Conservation (phyloP, 805 yeast species). For the Teunomyces lycoperdinae region DNA sequence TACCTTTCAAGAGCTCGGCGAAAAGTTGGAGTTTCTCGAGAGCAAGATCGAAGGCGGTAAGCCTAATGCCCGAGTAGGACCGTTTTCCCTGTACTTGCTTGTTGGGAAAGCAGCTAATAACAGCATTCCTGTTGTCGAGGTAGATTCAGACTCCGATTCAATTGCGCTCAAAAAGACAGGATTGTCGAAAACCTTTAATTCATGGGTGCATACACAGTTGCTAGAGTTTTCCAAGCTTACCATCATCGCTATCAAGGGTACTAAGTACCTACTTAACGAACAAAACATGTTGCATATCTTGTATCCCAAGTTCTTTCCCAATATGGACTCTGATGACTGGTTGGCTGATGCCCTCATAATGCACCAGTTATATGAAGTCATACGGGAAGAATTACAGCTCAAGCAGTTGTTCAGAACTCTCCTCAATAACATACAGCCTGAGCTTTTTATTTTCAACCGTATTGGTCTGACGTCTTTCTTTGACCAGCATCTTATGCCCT, state of each 20-base stretch:
- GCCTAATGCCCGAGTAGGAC: constrained; percentile 17
- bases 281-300: constrained; percentile 43
- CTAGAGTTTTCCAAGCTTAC: constrained; percentile 38
- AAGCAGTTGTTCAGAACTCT: constrained; percentile 20
- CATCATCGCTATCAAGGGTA: constrained; percentile 40
- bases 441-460: constrained; percentile 26
- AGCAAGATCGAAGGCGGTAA: constrained; percentile 8
- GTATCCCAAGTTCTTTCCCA: constrained; percentile 44
- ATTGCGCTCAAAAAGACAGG: not conserved
- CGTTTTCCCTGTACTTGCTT: constrained; percentile 20
- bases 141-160: not conserved
- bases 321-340: constrained; percentile 43
- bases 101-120: not conserved
- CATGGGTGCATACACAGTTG: constrained; percentile 36
- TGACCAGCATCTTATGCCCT: constrained; percentile 28
- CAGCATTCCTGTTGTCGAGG: not conserved
- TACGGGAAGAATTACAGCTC: constrained; percentile 11
- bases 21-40: constrained; percentile 33
- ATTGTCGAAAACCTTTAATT: constrained; percentile 23
- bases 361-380: constrained; percentile 14
- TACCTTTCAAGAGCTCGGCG: constrained; percentile 39
- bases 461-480: constrained; percentile 23
- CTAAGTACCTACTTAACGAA: constrained; percentile 33
- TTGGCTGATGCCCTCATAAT: constrained; percentile 20
- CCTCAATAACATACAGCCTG: constrained; percentile 15